Evolutionary conservation across 805 yeast genomes (phyloP).

Genomic region (Komagataella kurtzmanii): DNA sequence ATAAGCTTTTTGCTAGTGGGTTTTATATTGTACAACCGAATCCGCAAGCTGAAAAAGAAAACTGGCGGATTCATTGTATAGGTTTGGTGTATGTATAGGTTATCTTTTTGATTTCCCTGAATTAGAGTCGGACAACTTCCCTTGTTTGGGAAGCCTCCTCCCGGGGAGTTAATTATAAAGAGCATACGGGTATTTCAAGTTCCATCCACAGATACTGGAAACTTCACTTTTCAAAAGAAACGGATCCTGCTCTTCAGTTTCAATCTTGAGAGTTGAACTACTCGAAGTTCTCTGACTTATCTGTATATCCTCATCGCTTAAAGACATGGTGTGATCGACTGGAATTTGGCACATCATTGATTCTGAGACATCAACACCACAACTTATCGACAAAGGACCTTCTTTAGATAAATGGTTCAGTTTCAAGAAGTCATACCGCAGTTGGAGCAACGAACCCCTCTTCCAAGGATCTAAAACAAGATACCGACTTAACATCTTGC

Average conservation of each 20-base stretch:
- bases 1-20: not conserved
- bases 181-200: not conserved
- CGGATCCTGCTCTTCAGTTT: not conserved
- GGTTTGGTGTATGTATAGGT: not conserved
- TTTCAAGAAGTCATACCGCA: slow-evolving; percentile 23
- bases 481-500: slow-evolving; percentile 31
- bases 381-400: slow-evolving; percentile 18
- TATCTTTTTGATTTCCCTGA: not conserved
- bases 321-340: slow-evolving; percentile 16
- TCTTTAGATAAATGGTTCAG: slow-evolving; percentile 14
- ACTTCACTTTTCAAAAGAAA: not conserved
- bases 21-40: not conserved
- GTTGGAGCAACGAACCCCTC: slow-evolving; percentile 25
- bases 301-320: not conserved
- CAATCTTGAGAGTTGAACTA: not conserved
- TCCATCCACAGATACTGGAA: not conserved
- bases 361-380: not conserved
- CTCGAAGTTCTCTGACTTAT: not conserved
- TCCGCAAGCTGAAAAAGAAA: not conserved
- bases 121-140: not conserved
- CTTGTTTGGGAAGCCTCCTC: not conserved
- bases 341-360: slow-evolving; percentile 18
- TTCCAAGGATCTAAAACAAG: slow-evolving; percentile 34
- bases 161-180: not conserved
- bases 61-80: not conserved